Evolutionary conservation across 331 rosid species (phyloP).

Genomic region (Acacia pycnantha): DNA sequence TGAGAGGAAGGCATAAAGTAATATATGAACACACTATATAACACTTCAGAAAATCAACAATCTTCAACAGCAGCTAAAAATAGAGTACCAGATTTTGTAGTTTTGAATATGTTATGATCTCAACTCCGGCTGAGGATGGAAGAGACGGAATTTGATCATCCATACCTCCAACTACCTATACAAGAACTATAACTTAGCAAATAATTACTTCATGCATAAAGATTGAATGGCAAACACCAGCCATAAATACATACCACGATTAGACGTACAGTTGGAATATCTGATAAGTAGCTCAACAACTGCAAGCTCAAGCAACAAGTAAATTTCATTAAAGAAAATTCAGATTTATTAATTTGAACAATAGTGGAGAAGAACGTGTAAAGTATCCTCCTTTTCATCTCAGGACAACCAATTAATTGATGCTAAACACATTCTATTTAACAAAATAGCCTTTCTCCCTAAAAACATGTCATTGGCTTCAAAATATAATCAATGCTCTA

Average conservation of each 20-base stretch:
- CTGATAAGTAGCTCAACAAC: slow-evolving; percentile 86
- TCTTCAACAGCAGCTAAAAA: slow-evolving; percentile 26
- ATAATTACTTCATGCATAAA: slow-evolving; percentile 13
- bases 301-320: slow-evolving; percentile 49
- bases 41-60: slow-evolving; percentile 26
- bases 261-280: slow-evolving; percentile 79
- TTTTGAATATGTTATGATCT: slow-evolving; percentile 72
- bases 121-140: slow-evolving; percentile 75
- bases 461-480: neutral
- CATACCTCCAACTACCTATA: slow-evolving; percentile 86
- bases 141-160: slow-evolving; percentile 84
- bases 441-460: neutral
- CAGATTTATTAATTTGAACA: neutral
- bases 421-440: neutral
- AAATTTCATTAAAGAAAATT: slow-evolving; percentile 32
- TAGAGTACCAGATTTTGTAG: slow-evolving; percentile 72
- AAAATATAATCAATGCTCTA: neutral
- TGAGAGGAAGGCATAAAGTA: slow-evolving; percentile 21
- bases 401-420: neutral
- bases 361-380: neutral
- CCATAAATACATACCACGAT: slow-evolving; percentile 77
- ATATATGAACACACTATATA: slow-evolving; percentile 4
- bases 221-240: slow-evolving; percentile 24
- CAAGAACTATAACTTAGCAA: slow-evolving; percentile 23
- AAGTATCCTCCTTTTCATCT: neutral